Conservation (phyloP, 2,329 filamentous ascomycete genomes). For the Cercospora janseana region DNA sequence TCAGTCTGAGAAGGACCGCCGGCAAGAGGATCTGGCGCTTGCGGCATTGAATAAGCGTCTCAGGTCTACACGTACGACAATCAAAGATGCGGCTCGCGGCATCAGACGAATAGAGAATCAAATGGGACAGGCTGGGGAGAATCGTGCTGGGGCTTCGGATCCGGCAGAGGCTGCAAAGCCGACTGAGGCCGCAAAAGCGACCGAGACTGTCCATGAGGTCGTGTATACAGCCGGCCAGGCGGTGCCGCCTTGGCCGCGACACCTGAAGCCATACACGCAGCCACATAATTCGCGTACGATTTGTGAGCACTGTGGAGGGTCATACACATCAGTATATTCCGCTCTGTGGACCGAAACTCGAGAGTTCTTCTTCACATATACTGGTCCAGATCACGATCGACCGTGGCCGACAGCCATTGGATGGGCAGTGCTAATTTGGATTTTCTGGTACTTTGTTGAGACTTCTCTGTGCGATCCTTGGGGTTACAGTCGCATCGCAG, state of each 20-base stretch:
- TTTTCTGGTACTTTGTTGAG: constrained; percentile 49
- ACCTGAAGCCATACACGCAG: constrained; percentile 18
- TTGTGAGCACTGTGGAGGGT: constrained; percentile 31
- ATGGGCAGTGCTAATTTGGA: constrained; percentile 42
- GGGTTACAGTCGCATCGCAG: constrained; percentile 47
- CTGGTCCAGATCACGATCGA: constrained; percentile 18
- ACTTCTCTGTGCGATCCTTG: constrained; percentile 44
- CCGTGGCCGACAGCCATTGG: constrained; percentile 43
- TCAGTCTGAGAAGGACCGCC: constrained; percentile 43
- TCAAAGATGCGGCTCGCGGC: constrained; percentile 46
- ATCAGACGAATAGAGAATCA: constrained; percentile 44
- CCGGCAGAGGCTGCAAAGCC: too few species aligned
- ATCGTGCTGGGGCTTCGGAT: too few species aligned
- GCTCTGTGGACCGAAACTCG: constrained; percentile 35
- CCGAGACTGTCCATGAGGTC: neutral
- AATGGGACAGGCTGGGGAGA: constrained; percentile 35
- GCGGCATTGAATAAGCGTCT: constrained; percentile 45
- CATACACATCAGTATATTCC: constrained; percentile 30
- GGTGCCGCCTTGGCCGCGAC: constrained; percentile 6
- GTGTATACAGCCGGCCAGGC: neutral
- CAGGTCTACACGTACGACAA: constrained; percentile 41
- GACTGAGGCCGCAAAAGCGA: neutral
- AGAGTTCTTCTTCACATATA: constrained; percentile 32
- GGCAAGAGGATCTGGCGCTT: constrained; percentile 44
- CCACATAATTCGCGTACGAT: constrained; percentile 17